phyloP scores from a whole-genome alignment of 768 basidiomycete genomes.

The Boletus vermiculosoides region DNA sequence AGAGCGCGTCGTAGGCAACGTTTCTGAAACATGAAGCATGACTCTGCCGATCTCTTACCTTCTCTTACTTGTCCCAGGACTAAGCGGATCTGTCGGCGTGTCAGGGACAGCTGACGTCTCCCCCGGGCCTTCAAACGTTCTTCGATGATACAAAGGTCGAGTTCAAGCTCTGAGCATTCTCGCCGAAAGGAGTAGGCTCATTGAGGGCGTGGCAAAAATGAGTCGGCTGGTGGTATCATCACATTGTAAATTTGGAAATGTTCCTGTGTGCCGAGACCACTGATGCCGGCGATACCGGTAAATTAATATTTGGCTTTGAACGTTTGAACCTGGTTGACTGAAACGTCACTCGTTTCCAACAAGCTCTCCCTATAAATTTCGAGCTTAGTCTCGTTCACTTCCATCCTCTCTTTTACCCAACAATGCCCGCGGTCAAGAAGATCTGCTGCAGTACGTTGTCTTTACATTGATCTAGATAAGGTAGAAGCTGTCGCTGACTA shows the following conservation, averaged over 20 bases:
- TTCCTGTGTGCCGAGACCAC: not conserved
- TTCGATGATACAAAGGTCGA: too few species aligned
- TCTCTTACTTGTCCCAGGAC: not conserved
- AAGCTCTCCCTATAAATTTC: not conserved
- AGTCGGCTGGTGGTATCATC: not conserved
- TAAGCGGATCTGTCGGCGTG: not conserved
- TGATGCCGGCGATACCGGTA: not conserved
- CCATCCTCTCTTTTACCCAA: not conserved
- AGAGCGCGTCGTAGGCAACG: not conserved
- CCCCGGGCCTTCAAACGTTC: not conserved
- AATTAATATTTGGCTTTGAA: not conserved
- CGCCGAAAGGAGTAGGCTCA: not conserved
- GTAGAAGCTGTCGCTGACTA: conserved; percentile 5
- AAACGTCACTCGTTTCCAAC: not conserved
- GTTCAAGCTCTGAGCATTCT: not conserved
- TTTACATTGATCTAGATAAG: not conserved
- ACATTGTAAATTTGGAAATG: too few species aligned
- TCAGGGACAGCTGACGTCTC: not conserved
- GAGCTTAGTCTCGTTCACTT: not conserved
- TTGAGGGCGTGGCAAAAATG: not conserved
- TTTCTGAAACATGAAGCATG: not conserved
- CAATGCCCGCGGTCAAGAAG: conserved; percentile 59
- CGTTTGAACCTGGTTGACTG: not conserved
- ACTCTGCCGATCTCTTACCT: too few species aligned
- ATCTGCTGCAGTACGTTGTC: conserved; percentile 82